phyloP scores from a whole-genome alignment of 495 filamentous ascomycete genomes.

The Penicillium samsonianum region DNA sequence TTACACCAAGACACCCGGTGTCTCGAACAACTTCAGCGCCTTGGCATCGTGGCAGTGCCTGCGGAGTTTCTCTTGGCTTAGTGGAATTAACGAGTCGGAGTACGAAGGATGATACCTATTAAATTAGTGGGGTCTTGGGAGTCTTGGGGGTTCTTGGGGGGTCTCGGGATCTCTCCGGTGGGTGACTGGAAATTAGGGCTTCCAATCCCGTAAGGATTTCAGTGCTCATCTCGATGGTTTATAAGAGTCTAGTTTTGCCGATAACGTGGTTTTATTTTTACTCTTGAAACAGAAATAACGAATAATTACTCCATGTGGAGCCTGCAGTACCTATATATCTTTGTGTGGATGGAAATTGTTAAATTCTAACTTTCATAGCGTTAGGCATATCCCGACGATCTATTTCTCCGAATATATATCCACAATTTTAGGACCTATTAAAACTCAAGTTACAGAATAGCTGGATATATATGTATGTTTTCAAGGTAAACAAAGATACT shows the following conservation, averaged over 20 bases:
- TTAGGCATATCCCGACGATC: background rate
- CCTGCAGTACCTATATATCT: background rate
- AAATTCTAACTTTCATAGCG: background rate
- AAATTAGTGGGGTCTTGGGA: background rate
- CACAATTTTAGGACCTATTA: background rate
- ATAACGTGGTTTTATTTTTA: background rate
- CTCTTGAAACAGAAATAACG: background rate
- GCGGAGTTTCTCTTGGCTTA: background rate
- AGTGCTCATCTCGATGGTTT: background rate
- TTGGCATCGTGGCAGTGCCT: conserved; percentile 8
- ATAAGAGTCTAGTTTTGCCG: background rate
- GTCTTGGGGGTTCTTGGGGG: background rate
- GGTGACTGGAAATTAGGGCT: background rate
- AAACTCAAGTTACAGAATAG: background rate
- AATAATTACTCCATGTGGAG: background rate
- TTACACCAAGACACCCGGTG: conserved; percentile 1
- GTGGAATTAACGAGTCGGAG: background rate
- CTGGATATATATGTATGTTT: background rate
- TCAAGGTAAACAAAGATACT: background rate
- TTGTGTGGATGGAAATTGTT: background rate
- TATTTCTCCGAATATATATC: background rate
- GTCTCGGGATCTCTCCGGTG: background rate
- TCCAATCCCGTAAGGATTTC: background rate
- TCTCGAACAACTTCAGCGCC: conserved; percentile 2
- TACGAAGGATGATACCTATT: background rate